Base-by-base conservation (phyloP, 768 basidiomycete genomes). In the Lentinula guzmanii region DNA sequence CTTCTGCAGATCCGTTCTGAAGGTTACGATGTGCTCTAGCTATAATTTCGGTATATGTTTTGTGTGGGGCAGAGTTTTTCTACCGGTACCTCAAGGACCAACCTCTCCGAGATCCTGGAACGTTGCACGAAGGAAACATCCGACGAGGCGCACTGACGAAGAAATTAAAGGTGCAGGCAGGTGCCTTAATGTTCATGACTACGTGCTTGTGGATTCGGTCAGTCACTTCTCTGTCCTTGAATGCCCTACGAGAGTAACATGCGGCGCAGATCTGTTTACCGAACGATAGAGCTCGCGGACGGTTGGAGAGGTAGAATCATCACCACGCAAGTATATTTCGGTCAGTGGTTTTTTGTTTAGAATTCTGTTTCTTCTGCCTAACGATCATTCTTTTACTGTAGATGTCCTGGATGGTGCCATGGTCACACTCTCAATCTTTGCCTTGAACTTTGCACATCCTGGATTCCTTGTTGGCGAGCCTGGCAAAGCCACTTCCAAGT, bases 251-350 rank as follows among this genome's bases (percentile, higher is more conserved):
- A 28, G 2, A 13, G 33, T 52, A 24, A 43, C 24, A 15, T 31
- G 42, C 28, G 24, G 0, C n/a, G 21, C 56, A 81, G 78, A 42
- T 70, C 74, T 6, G 68, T 80, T 15, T 80, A 80, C 66, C 74
- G 79, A 41, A 76, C 74, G 3, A 70, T 77, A 45, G 79, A 79
- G 64, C 71, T 81, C 2, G 54, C 70, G 5, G 75, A 76, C 46
- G 75, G 79, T 5, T 80, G 79, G 79, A 64, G 64, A 24, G 77
- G 79, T 4, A 64, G 66, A 5, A 72, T 80, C 57, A 76, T 78
- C 41, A 63, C 66, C 2, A 78, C 75, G 0, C 66, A 82, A 63
- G 62, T 74, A 9, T 76, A 75, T 55, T 77, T 77, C 69, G 70
- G 74, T 74, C 52, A n/a, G 74, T 69, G 2, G 53, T 51, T 21